These are phyloP conservation scores for Cutaneotrichosporon dermatis DNA, from an alignment of 1,284 basidiomycete species.

Conservation along the genomic window DNA sequence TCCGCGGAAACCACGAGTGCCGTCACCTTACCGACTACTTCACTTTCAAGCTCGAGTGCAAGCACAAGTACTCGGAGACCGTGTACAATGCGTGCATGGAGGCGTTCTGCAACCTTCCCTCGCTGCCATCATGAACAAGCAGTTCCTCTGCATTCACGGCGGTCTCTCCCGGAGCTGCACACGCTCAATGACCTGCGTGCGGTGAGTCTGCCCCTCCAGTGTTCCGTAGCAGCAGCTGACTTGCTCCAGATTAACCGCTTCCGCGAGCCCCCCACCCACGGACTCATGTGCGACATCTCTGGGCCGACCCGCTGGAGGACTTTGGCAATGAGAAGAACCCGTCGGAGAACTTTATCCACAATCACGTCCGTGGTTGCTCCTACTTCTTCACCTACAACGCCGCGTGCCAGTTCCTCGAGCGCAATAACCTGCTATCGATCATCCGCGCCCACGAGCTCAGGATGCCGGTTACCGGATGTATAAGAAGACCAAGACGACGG, in stretches of 20 bases:
- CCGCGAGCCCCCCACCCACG: slow-evolving; percentile 88
- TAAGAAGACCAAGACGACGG: slow-evolving; percentile 91
- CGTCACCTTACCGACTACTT: slow-evolving; percentile 94
- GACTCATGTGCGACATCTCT: slow-evolving; percentile 93
- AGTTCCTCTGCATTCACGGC: slow-evolving; percentile 93
- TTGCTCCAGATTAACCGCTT: slow-evolving; percentile 75
- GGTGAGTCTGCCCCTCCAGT: slow-evolving; percentile 51
- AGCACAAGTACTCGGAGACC: slow-evolving; percentile 87
- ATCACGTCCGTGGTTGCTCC: slow-evolving; percentile 87
- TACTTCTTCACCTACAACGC: slow-evolving; percentile 97
- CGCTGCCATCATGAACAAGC: slow-evolving; percentile 94
- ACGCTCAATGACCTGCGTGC: slow-evolving; percentile 82
- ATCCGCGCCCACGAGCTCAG: slow-evolving; percentile 94
- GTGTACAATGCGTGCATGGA: slow-evolving; percentile 91
- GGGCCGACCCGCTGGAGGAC: slow-evolving; percentile 91
- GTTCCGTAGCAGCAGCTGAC: too few species aligned
- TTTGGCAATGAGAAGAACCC: slow-evolving; percentile 85
- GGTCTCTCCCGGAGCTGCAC: slow-evolving; percentile 86
- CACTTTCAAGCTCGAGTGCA: slow-evolving; percentile 94
- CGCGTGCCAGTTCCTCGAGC: slow-evolving; percentile 87
- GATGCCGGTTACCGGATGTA: slow-evolving; percentile 97
- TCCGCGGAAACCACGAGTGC: slow-evolving; percentile 98
- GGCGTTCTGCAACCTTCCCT: slow-evolving; percentile 88
- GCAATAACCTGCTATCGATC: slow-evolving; percentile 89
- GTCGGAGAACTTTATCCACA: slow-evolving; percentile 77